Percentiles rank a stretch among this genome's conserved stretches.
phyloP scores from a whole-genome alignment of 805 yeast genomes.

The Yarrowia yakushimensis region DNA sequence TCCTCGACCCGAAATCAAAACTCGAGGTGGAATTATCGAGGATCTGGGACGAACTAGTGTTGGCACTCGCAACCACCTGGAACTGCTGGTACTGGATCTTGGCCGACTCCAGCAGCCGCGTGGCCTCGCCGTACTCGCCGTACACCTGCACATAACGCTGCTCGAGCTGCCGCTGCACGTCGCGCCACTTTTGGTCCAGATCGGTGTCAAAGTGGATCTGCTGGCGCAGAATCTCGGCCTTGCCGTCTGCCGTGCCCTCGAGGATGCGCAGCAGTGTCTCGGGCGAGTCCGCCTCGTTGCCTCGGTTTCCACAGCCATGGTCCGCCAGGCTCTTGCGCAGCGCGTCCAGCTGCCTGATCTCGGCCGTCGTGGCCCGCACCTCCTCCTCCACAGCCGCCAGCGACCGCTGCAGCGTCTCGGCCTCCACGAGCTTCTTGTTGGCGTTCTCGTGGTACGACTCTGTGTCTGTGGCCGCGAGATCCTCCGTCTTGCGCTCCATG shows the following conservation, averaged over 20 bases:
- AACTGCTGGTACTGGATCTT: conserved; percentile 20
- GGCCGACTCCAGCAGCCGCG: conserved; percentile 29
- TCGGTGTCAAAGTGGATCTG: conserved; percentile 33
- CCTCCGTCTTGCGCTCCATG: conserved; percentile 25
- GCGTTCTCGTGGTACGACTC: conserved; percentile 29
- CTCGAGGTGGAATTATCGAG: background rate
- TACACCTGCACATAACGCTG: conserved; percentile 39
- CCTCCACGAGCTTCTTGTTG: conserved; percentile 21
- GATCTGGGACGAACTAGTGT: conserved; percentile 21
- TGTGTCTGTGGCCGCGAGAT: conserved; percentile 26
- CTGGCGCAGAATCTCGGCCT: conserved; percentile 28
- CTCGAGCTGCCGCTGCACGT: conserved; percentile 39
- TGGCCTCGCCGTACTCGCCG: conserved; percentile 36
- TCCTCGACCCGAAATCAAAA: background rate
- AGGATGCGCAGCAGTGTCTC: background rate
- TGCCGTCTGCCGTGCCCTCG: background rate
- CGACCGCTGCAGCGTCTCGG: background rate
- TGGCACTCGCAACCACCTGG: conserved; percentile 27
- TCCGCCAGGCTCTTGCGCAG: background rate
- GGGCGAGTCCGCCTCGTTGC: background rate
- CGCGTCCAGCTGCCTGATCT: background rate
- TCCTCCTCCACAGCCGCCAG: conserved; percentile 3
- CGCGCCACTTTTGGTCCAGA: conserved; percentile 40
- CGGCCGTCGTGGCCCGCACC: background rate
- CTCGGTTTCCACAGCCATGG: background rate